A percentile compares a stretch with the other conserved stretches of the same genome.
Evolutionary conservation across 441 rosid species (phyloP).

Genomic region (Corymbia calophylla): DNA sequence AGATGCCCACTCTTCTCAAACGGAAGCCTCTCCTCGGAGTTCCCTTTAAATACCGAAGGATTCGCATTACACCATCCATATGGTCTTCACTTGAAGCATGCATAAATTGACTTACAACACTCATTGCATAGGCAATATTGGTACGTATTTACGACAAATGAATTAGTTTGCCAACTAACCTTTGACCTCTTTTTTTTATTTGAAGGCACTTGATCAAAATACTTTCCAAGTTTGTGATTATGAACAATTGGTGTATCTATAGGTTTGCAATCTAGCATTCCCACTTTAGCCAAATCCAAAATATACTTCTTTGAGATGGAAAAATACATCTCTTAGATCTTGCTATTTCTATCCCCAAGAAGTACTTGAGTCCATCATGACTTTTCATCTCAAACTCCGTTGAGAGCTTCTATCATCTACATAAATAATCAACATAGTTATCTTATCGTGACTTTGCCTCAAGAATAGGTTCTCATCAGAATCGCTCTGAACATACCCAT

Average conservation of each 20-base stretch:
- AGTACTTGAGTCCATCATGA: fast-evolving
- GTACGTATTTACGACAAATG: not conserved
- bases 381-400: too few relatives aligned
- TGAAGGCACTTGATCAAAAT: not conserved
- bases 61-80: not conserved
- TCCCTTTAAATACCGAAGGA: not conserved
- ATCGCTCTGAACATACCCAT: not conserved
- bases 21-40: fast-evolving
- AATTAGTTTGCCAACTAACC: not conserved
- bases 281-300: not conserved
- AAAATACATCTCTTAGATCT: too few relatives aligned
- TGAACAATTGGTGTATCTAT: not conserved
- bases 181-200: not conserved
- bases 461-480: not conserved
- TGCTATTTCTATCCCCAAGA: too few relatives aligned
- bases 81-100: not conserved
- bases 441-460: fast-evolving
- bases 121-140: not conserved
- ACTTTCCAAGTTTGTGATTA: not conserved
- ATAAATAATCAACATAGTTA: not conserved
- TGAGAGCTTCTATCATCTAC: not conserved
- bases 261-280: not conserved
- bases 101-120: not conserved
- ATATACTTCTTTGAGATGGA: not conserved
- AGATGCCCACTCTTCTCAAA: not conserved